A percentile compares a stretch with the other conserved stretches of the same genome.
phyloP scores from a whole-genome alignment of 1,139 yeast species.

The Pichia kudriavzevii region DNA sequence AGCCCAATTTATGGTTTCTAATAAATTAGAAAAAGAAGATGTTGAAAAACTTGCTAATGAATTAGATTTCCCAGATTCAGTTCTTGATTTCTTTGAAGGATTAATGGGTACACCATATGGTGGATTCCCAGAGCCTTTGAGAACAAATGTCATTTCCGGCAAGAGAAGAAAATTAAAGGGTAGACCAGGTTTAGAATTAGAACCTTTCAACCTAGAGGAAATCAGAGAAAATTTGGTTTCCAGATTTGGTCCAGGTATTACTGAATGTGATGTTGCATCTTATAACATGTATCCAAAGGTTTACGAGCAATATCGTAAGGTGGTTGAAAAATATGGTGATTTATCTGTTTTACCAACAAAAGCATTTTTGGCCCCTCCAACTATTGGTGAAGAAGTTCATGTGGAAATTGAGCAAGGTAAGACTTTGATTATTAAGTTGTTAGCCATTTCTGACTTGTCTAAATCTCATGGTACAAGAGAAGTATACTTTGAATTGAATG shows the following conservation, averaged over 20 bases:
- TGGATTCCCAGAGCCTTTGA: constrained; percentile 98
- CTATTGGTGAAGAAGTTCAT: constrained; percentile 77
- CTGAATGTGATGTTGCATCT: constrained; percentile 87
- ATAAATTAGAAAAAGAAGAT: constrained; percentile 79
- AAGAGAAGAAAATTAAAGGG: constrained; percentile 83
- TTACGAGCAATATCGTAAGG: constrained; percentile 75
- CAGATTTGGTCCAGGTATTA: constrained; percentile 48
- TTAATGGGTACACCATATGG: constrained; percentile 99
- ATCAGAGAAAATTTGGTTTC: constrained; percentile 65
- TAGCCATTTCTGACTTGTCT: constrained; percentile 89
- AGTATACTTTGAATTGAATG: constrained; percentile 95
- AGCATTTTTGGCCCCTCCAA: constrained; percentile 80
- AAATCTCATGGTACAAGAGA: constrained; percentile 85
- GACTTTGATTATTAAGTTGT: constrained; percentile 79
- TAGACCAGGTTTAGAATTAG: constrained; percentile 86
- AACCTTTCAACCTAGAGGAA: constrained; percentile 69
- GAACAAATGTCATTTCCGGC: constrained; percentile 78
- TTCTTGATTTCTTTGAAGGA: constrained; percentile 96
- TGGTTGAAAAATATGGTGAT: constrained; percentile 78
- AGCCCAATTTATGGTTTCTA: constrained; percentile 98
- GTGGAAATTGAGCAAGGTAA: constrained; percentile 95
- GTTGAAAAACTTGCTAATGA: constrained; percentile 80
- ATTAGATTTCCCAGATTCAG: constrained; percentile 97
- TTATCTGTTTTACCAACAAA: constrained; percentile 89
- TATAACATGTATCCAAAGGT: constrained; percentile 98